Evolutionary conservation across 345 rosid species (phyloP).

Genomic region (Mercurialis annua): DNA sequence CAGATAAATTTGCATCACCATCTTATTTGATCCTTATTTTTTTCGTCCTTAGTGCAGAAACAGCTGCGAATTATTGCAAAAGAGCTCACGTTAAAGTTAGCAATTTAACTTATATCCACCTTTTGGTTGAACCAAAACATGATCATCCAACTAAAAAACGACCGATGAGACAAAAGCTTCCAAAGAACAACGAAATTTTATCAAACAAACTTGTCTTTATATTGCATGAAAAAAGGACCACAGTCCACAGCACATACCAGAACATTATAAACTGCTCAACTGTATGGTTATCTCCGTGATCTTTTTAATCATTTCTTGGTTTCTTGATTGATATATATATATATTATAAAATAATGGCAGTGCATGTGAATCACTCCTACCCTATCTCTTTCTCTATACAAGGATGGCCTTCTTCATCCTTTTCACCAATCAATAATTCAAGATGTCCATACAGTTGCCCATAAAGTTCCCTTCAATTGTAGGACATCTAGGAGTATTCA

Average conservation of each 20-base stretch:
- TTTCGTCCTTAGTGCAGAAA: no score
- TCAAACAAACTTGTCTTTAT: no score
- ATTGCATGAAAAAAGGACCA: background rate
- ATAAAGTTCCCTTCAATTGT: background rate
- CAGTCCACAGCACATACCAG: background rate
- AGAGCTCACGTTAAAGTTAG: no score
- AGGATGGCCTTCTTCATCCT: background rate
- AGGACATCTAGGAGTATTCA: no score
- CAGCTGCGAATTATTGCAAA: no score
- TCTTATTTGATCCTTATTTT: no score
- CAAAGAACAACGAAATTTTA: no score
- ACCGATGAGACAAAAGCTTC: no score
- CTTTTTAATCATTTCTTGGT: background rate
- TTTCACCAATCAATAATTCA: background rate
- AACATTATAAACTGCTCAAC: background rate
- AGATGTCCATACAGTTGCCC: constrained; percentile 1
- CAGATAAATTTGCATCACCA: no score
- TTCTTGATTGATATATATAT: background rate
- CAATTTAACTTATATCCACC: no score
- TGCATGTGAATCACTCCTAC: constrained; percentile 14
- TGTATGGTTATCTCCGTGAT: background rate
- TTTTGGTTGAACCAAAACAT: no score
- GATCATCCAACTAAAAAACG: no score
- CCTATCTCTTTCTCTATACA: background rate
- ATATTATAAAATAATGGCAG: constrained; percentile 9